These are phyloP conservation scores for Colletotrichum acutatum DNA, from an alignment of 2,329 filamentous ascomycete species.

Conservation along the genomic window DNA sequence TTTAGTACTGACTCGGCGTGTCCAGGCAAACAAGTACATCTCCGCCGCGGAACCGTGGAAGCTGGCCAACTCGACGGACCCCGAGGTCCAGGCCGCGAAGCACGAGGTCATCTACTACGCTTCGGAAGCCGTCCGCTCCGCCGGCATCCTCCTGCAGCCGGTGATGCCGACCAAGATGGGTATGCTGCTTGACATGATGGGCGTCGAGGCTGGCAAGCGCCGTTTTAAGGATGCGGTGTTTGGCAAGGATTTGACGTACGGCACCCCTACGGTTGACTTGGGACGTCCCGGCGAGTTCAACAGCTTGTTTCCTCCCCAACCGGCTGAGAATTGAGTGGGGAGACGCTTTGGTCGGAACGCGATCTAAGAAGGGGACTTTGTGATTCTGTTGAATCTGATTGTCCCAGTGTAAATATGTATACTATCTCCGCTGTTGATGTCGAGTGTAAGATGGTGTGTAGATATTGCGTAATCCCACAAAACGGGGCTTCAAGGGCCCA, in stretches of 20 bases:
- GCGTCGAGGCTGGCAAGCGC: conserved; percentile 73
- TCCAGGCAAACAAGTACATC: conserved; percentile 60
- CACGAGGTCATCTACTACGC: conserved; percentile 74
- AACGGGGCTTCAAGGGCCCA: not conserved
- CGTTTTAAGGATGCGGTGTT: conserved; percentile 70
- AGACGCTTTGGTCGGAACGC: too few species aligned
- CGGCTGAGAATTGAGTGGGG: conserved; percentile 4
- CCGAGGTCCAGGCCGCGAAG: conserved; percentile 52
- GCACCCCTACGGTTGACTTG: conserved; percentile 44
- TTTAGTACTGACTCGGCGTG: conserved; percentile 29
- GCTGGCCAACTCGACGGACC: conserved; percentile 52
- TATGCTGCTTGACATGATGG: conserved; percentile 80
- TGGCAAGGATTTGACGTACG: conserved; percentile 77
- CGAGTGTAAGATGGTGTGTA: not conserved
- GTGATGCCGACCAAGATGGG: conserved; percentile 86
- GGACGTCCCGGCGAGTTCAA: conserved; percentile 18
- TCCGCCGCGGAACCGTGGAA: conserved; percentile 76
- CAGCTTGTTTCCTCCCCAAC: conserved; percentile 25
- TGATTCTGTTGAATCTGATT: too few species aligned
- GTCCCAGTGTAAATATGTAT: not conserved
- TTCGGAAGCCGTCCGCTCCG: conserved; percentile 81
- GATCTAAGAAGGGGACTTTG: not conserved
- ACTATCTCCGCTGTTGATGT: not conserved
- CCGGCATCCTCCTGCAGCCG: conserved; percentile 87
- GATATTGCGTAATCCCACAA: not conserved